A percentile compares a stretch with the other conserved stretches of the same genome.
Conservation (phyloP, 495 filamentous ascomycete genomes). For the Aspergillus hancockii region DNA sequence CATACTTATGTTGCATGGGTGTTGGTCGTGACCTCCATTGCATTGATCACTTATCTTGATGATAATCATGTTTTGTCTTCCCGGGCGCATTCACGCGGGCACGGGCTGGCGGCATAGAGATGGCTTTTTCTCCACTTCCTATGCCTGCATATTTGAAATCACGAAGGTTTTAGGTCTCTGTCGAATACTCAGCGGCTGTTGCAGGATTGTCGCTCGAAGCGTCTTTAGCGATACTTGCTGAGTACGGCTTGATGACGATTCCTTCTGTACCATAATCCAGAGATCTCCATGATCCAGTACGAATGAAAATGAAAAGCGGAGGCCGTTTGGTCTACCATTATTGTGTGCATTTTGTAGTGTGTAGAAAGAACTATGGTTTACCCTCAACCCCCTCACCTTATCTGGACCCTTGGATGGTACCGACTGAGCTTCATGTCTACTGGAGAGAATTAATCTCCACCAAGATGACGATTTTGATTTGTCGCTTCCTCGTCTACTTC, state of each 20-base stretch:
- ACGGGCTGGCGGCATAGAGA: background rate
- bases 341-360: background rate
- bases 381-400: too few relatives aligned
- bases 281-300: constrained; percentile 6
- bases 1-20: constrained; percentile 27
- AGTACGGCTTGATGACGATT: background rate
- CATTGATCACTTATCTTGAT: constrained; percentile 21
- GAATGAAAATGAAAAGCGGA: constrained; percentile 28
- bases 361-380: background rate
- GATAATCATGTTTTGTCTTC: constrained; percentile 15
- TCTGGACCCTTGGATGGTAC: too few relatives aligned
- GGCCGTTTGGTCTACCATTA: constrained; percentile 24
- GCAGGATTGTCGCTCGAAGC: background rate
- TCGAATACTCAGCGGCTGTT: constrained; percentile 2
- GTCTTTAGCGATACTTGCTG: background rate
- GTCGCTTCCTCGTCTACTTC: too few relatives aligned
- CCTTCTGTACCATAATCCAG: constrained; percentile 18
- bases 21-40: constrained; percentile 18
- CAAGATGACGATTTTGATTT: too few relatives aligned
- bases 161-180: background rate
- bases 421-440: background rate
- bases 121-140: background rate
- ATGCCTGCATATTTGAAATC: constrained; percentile 1
- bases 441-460: background rate
- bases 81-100: background rate